Base-by-base conservation (phyloP, 352 stramenopile species). In the Salisapilia sapeloensis region DNA sequence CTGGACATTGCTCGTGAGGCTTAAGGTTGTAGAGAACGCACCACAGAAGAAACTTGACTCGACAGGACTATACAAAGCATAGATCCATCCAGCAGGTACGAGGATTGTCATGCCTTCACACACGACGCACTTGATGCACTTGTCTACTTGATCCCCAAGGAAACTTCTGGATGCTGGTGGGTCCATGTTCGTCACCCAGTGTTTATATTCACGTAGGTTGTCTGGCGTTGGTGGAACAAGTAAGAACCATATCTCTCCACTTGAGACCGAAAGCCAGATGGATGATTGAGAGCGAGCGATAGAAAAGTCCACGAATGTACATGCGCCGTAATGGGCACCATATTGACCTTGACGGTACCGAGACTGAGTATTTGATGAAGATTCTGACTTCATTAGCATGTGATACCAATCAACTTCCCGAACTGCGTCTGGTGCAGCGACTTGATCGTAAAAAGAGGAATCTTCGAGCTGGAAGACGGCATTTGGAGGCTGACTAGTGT, bases 91-190 rank as follows among this genome's bases (percentile, higher is more conserved):
- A 14, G 65, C 49, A 0, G 75, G 75, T 0, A 91, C 33, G 4
- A 83, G 29, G 6, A 91, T 24, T 12, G 64, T 63, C 30, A 53
- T 53, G 0, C 47, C 48, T n/a, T 49, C 41, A 44, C 32, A 46
- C 14, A 91, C 50, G 7, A 59, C 52, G 36, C 53, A 71, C 33
- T 78, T 79, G 44, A 71, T 81, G 44, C 75, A 91, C 6, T 69
- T 62, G 24, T 80, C 62, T 24, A 81, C 58, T 22, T 50, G 56
- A 25, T 87, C 66, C 0, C 50, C 56, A 18, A 91, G 54, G 45
- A 86, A 84, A 14, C 60, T 40, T 11, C 47, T 47, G 3, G 55
- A 48, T 7, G 50, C 49, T 3, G 50, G 34, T 0, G 34, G 52
- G 10, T 67, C 58, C 19, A 42, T 7, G n/a, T 48, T 32, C 2